Evolutionary conservation across 2,329 filamentous ascomycete species (phyloP).

Genomic region (Colletotrichum sp.): DNA sequence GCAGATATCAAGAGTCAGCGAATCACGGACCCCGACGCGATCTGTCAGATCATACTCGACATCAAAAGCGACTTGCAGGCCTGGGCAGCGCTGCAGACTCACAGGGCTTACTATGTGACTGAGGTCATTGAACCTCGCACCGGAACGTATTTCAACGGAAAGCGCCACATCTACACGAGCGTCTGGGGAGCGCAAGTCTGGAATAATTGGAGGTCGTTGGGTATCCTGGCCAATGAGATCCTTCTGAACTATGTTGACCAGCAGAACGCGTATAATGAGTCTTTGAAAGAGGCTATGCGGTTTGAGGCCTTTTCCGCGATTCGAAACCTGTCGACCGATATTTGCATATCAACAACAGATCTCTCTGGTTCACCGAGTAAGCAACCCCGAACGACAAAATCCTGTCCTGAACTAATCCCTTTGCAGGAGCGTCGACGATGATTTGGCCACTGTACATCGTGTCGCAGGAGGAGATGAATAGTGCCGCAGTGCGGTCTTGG

Average conservation of each 20-base stretch:
- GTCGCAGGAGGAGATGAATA: constrained; percentile 17
- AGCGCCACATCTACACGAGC: constrained; percentile 20
- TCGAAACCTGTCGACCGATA: background rate
- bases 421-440: background rate
- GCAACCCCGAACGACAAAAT: background rate
- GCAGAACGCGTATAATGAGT: background rate
- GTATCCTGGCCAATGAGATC: constrained; percentile 21
- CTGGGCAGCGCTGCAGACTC: background rate
- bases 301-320: background rate
- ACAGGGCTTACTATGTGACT: background rate
- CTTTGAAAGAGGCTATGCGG: background rate
- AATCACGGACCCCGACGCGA: constrained; percentile 11
- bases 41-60: constrained; percentile 3
- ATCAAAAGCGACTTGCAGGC: background rate
- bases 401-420: background rate
- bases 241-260: background rate
- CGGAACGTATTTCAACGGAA: constrained; percentile 6
- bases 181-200: constrained; percentile 23
- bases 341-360: background rate
- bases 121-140: background rate
- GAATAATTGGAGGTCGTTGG: constrained; percentile 26
- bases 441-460: constrained; percentile 24
- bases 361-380: background rate
- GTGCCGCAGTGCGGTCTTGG: constrained; percentile 1
- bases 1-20: constrained; percentile 23